Percentiles rank a stretch among this genome's conserved stretches.
These are phyloP conservation scores for Ceratocystis papillata DNA, from an alignment of 2,329 filamentous ascomycete genomes.

Conservation along the genomic window DNA sequence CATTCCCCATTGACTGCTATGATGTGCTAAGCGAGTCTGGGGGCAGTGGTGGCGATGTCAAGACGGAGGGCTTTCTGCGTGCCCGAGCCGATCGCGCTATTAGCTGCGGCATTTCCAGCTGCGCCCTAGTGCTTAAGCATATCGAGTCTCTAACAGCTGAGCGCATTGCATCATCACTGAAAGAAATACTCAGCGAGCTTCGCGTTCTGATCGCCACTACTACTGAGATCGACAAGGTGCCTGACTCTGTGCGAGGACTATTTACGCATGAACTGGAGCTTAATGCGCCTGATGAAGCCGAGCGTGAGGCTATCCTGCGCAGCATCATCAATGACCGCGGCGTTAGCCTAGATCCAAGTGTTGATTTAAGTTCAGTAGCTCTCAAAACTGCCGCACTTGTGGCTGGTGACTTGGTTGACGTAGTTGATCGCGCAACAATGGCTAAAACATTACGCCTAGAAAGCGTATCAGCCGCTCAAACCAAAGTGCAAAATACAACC, in stretches of 20 bases:
- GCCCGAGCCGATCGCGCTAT: constrained; percentile 80
- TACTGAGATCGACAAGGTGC: constrained; percentile 87
- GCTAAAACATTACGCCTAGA: constrained; percentile 68
- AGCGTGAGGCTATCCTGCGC: constrained; percentile 76
- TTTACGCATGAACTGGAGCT: constrained; percentile 96
- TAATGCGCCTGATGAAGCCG: constrained; percentile 80
- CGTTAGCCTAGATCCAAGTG: constrained; percentile 66
- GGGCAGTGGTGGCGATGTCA: constrained; percentile 56
- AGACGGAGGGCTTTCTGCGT: constrained; percentile 83
- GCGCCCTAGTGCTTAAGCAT: constrained; percentile 75
- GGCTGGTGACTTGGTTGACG: constrained; percentile 85
- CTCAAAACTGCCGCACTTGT: constrained; percentile 93
- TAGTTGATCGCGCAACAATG: constrained; percentile 78
- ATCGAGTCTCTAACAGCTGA: constrained; percentile 86
- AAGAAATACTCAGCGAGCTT: constrained; percentile 67
- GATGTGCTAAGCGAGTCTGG: constrained; percentile 83
- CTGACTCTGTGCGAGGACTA: constrained; percentile 75
- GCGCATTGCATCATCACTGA: constrained; percentile 73
- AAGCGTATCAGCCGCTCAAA: constrained; percentile 35
- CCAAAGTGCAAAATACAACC: constrained; percentile 28
- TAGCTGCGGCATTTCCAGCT: constrained; percentile 74
- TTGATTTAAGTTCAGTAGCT: constrained; percentile 74
- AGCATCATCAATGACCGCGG: constrained; percentile 67
- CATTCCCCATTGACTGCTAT: constrained; percentile 79
- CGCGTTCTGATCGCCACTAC: constrained; percentile 87